A percentile compares a stretch with the other conserved stretches of the same genome.
Evolutionary conservation across 176 grass and related monocot species (phyloP).

Genomic region (Miscanthus lutarioriparius): DNA sequence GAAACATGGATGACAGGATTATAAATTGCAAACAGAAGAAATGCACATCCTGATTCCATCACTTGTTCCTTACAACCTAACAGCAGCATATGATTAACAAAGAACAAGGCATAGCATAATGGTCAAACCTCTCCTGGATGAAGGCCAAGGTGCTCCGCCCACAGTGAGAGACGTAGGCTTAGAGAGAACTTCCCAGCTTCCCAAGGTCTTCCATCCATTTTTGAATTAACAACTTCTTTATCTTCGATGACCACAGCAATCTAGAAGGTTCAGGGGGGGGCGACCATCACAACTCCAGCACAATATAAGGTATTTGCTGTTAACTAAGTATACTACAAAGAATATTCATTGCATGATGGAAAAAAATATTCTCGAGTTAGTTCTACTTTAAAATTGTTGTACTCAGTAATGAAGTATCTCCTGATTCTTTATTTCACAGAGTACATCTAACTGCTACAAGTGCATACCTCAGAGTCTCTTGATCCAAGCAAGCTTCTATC

Average conservation of each 20-base stretch:
- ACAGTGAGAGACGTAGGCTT: constrained; percentile 84
- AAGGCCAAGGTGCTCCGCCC: constrained; percentile 96
- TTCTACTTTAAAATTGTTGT: constrained; percentile 1
- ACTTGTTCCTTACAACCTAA: neutral
- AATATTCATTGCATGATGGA: neutral
- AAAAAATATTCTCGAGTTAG: constrained; percentile 13
- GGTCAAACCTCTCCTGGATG: constrained; percentile 75
- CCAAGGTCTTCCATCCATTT: constrained; percentile 96
- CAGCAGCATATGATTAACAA: neutral
- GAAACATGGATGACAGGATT: neutral
- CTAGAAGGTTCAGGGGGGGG: constrained; percentile 44
- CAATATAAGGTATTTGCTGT: neutral
- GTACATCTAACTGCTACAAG: constrained; percentile 11
- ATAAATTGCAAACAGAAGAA: constrained; percentile 9
- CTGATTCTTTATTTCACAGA: constrained; percentile 2
- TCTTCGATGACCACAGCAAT: constrained; percentile 97
- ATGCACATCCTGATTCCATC: constrained; percentile 25
- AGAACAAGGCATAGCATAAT: constrained; percentile 7
- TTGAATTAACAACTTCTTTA: constrained; percentile 89
- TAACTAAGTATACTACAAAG: constrained; percentile 16
- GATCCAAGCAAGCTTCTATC: constrained; percentile 99
- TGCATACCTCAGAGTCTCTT: constrained; percentile 93
- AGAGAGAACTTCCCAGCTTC: constrained; percentile 92
- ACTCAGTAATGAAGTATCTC: constrained; percentile 15
- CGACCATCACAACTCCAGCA: neutral